Conservation (phyloP, 306 rosid species). For the Citrullus mucosospermus region DNA sequence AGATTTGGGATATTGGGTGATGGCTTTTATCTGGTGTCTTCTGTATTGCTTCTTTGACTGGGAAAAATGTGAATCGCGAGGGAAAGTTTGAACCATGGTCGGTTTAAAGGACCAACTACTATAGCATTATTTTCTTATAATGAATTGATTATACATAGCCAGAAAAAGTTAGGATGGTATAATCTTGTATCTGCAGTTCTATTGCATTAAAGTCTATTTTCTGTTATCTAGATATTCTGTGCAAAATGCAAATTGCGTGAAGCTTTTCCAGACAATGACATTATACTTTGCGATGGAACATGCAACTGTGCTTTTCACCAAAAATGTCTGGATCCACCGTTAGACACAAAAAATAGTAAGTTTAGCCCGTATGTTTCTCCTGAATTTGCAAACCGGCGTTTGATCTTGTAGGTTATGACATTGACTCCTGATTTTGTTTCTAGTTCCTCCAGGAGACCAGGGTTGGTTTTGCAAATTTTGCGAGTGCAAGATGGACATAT, state of each 20-base stretch:
- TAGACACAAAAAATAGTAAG: slow-evolving; percentile 63
- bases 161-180: not conserved
- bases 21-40: not conserved
- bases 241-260: slow-evolving; percentile 63
- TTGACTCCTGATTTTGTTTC: slow-evolving; percentile 14
- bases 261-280: slow-evolving; percentile 62
- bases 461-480: slow-evolving; percentile 82
- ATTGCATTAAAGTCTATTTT: not conserved
- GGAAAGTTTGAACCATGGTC: not conserved
- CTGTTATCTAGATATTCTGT: slow-evolving; percentile 52
- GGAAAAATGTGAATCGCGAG: not conserved
- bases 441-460: slow-evolving; percentile 72
- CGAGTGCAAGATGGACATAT: slow-evolving; percentile 74
- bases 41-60: not conserved
- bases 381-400: slow-evolving; percentile 9
- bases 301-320: slow-evolving; percentile 87
- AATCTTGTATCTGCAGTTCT: not conserved
- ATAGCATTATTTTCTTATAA: not conserved
- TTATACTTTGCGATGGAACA: slow-evolving; percentile 72
- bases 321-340: slow-evolving; percentile 73
- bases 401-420: slow-evolving; percentile 9
- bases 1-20: not conserved
- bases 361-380: slow-evolving; percentile 7
- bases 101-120: not conserved
- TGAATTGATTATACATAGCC: not conserved